Percentiles rank a stretch among this genome's conserved stretches.
These are phyloP conservation scores for Colletotrichum sp. DNA, from an alignment of 2,329 filamentous ascomycete species.

Conservation along the genomic window DNA sequence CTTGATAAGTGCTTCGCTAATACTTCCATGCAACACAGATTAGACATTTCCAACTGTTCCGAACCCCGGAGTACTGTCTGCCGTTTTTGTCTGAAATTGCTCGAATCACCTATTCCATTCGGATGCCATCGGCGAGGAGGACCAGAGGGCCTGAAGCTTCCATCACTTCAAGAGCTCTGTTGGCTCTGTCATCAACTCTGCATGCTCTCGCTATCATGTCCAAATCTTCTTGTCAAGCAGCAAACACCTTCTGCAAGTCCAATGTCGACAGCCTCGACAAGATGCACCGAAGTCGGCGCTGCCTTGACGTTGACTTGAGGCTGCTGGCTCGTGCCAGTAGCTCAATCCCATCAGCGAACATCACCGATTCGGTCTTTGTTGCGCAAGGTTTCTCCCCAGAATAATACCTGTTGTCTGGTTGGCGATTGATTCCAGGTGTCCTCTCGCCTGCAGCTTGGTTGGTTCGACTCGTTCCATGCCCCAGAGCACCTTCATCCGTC, in stretches of 20 bases:
- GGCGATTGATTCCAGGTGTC: not conserved
- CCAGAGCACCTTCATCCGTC: not conserved
- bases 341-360: rapidly evolving
- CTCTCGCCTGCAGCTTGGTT: rapidly evolving
- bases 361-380: not conserved
- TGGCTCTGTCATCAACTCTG: rapidly evolving
- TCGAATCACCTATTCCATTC: not conserved
- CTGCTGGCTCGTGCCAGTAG: not conserved
- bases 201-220: not conserved
- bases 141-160: not conserved
- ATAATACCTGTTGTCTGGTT: rapidly evolving
- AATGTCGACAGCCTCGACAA: not conserved
- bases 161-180: not conserved
- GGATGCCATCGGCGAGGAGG: not conserved
- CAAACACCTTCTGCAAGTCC: not conserved
- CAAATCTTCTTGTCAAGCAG: not conserved
- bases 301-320: rapidly evolving
- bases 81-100: not conserved
- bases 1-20: not conserved
- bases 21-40: not conserved
- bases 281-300: not conserved
- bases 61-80: not conserved
- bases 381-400: rapidly evolving
- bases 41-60: not conserved
- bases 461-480: not conserved